Evolutionary conservation across 805 yeast species (phyloP).

Genomic region (Spathaspora arborariae): DNA sequence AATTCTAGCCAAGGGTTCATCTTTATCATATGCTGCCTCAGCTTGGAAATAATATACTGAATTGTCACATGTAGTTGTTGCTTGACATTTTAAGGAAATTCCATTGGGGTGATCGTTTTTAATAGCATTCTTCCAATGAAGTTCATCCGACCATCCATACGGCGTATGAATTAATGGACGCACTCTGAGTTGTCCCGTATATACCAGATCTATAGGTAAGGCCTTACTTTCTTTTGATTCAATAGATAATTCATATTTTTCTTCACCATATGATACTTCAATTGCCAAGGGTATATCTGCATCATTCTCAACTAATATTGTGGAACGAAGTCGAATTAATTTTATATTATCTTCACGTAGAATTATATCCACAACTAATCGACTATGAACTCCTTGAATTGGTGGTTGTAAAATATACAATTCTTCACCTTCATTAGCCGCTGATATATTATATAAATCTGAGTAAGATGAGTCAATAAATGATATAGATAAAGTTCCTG

Average conservation of each 20-base stretch:
- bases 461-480: constrained; percentile 55
- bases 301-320: constrained; percentile 63
- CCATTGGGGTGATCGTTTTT: constrained; percentile 28
- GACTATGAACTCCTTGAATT: constrained; percentile 57
- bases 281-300: constrained; percentile 57
- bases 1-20: constrained; percentile 67
- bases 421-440: constrained; percentile 81
- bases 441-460: constrained; percentile 53
- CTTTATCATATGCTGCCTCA: constrained; percentile 56
- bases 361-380: constrained; percentile 68
- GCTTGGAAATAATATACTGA: constrained; percentile 67
- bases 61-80: constrained; percentile 33
- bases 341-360: constrained; percentile 78
- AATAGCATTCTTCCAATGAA: constrained; percentile 64
- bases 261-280: constrained; percentile 30
- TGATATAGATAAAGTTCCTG: constrained; percentile 60
- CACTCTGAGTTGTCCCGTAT: constrained; percentile 51
- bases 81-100: constrained; percentile 57
- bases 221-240: constrained; percentile 58
- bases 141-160: constrained; percentile 65
- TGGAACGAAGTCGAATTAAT: constrained; percentile 70
- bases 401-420: constrained; percentile 66
- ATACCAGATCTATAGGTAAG: constrained; percentile 70
- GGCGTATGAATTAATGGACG: constrained; percentile 56
- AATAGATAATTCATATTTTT: constrained; percentile 32